Conservation (phyloP, 306 rosid species). For the Quercus ilex region DNA sequence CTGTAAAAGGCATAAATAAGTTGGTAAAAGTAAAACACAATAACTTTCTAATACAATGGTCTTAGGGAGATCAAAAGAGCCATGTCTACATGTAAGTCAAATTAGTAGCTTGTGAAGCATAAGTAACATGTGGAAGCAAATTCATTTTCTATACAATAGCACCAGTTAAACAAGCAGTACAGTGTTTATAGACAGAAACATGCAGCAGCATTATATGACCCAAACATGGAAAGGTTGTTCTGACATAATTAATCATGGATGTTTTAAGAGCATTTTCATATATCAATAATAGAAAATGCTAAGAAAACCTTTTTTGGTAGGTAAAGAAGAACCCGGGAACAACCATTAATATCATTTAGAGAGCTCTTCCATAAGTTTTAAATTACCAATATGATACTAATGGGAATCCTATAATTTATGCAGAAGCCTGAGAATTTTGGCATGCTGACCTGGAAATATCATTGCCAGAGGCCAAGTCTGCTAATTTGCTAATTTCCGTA, state of each 20-base stretch:
- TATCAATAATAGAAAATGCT: too few relatives aligned
- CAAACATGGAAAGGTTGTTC: background rate
- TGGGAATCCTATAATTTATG: background rate
- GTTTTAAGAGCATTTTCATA: too few relatives aligned
- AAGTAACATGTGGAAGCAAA: background rate
- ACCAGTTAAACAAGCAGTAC: background rate
- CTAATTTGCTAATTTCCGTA: constrained; percentile 53
- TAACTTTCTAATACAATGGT: background rate
- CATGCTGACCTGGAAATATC: constrained; percentile 82
- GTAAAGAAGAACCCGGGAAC: background rate
- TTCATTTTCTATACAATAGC: background rate
- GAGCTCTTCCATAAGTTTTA: background rate
- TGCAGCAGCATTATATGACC: background rate
- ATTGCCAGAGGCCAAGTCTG: constrained; percentile 62
- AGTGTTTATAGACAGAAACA: background rate
- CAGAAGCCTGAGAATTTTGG: constrained; percentile 11
- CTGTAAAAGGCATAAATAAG: constrained; percentile 30
- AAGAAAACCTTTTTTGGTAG: too few relatives aligned
- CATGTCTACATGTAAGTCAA: background rate
- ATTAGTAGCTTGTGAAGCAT: too few relatives aligned
- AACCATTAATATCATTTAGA: background rate
- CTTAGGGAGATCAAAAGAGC: background rate
- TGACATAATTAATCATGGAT: too few relatives aligned
- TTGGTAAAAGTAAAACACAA: background rate
- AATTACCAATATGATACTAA: background rate